Percentiles rank a stretch among this genome's conserved stretches.
phyloP scores from a whole-genome alignment of 176 grass and related monocot genomes.

The Bromus sterilis region DNA sequence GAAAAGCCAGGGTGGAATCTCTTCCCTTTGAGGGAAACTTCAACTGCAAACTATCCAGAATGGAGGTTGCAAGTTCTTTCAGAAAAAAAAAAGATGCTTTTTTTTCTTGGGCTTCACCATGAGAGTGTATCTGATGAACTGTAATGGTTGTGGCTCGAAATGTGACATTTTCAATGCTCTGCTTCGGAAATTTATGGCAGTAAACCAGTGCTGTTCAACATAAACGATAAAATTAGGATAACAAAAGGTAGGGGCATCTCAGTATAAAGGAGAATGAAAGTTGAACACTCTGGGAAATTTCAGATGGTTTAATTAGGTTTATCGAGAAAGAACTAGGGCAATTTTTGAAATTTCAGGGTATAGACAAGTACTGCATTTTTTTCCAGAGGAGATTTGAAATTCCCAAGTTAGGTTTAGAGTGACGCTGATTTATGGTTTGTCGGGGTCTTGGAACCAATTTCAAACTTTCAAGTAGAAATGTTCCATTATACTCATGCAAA shows the following conservation, averaged over 20 bases:
- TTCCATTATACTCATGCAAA: not conserved
- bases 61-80: not conserved
- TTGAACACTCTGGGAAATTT: not conserved
- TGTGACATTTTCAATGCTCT: not conserved
- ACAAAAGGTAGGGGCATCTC: not conserved
- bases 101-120: constrained; percentile 18
- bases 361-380: not conserved
- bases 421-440: not conserved
- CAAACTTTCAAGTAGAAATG: not conserved
- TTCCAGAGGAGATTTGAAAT: not conserved
- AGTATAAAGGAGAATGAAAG: not conserved
- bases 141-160: not conserved
- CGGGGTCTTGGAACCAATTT: constrained; percentile 2
- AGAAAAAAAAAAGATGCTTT: not conserved
- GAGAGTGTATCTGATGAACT: not conserved
- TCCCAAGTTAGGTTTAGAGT: constrained; percentile 10
- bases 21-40: constrained; percentile 3
- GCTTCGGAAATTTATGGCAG: not conserved
- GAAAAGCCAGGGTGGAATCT: constrained; percentile 12
- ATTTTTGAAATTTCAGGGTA: not conserved
- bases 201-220: not conserved
- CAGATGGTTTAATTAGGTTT: not conserved
- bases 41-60: constrained; percentile 1
- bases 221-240: not conserved
- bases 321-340: not conserved